phyloP scores from a whole-genome alignment of 257 asterid genomes.

The Solanum dulcamara region DNA sequence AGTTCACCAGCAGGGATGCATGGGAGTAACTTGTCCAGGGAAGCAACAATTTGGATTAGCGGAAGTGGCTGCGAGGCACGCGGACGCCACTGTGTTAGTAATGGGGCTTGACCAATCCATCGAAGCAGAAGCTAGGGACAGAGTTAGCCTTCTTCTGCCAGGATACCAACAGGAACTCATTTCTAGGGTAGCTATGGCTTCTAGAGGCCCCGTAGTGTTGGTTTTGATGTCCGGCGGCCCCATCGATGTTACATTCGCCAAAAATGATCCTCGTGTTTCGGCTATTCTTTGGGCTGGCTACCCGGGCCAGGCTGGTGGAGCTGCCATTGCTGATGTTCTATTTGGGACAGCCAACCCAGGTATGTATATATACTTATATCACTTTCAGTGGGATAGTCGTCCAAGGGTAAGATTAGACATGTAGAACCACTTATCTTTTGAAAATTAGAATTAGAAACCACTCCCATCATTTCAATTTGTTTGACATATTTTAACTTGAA shows the following conservation, averaged over 20 bases:
- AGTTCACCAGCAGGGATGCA: slow-evolving; percentile 53
- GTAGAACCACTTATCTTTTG: neutral
- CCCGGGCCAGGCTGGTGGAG: slow-evolving; percentile 92
- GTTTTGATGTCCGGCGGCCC: slow-evolving; percentile 89
- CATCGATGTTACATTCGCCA: slow-evolving; percentile 69
- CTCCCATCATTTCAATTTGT: too few relatives aligned
- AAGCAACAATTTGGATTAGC: slow-evolving; percentile 47
- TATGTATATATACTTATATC: neutral
- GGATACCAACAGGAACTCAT: slow-evolving; percentile 83
- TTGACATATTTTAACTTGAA: too few relatives aligned
- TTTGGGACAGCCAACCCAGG: slow-evolving; percentile 81
- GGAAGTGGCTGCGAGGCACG: slow-evolving; percentile 49
- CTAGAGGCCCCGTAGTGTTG: slow-evolving; percentile 58
- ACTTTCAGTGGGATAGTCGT: neutral
- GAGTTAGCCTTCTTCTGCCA: slow-evolving; percentile 59
- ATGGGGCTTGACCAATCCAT: slow-evolving; percentile 65
- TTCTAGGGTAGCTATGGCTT: slow-evolving; percentile 65
- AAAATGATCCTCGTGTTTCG: slow-evolving; percentile 47
- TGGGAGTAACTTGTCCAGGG: slow-evolving; percentile 30
- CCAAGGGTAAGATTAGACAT: neutral
- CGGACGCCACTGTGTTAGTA: slow-evolving; percentile 67
- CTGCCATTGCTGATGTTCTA: slow-evolving; percentile 78
- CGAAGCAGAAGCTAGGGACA: slow-evolving; percentile 63
- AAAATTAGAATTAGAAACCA: neutral
- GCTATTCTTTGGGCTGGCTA: slow-evolving; percentile 86